phyloP scores from a whole-genome alignment of 352 stramenopile genomes.

The Blastocystis sp. region DNA sequence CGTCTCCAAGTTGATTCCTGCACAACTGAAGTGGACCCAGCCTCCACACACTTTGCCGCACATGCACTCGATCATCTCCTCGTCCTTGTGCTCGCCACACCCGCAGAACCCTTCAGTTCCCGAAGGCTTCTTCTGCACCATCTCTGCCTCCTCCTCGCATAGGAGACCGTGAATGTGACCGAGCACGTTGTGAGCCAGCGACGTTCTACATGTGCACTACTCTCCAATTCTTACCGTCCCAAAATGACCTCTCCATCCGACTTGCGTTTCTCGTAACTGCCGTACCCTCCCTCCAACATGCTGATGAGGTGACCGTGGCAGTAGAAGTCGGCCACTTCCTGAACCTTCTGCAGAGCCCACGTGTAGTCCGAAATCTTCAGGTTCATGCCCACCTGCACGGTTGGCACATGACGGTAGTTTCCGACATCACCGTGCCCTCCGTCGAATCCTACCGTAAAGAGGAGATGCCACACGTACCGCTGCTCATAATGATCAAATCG shows the following conservation, averaged over 20 bases:
- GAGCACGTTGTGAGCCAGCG: slow-evolving; percentile 35
- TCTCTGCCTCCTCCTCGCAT: neutral
- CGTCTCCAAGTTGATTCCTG: slow-evolving; percentile 27
- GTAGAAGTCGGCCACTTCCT: slow-evolving; percentile 79
- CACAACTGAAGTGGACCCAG: slow-evolving; percentile 52
- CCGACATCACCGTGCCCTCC: slow-evolving; percentile 66
- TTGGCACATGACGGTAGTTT: slow-evolving; percentile 65
- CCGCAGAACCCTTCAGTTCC: slow-evolving; percentile 13
- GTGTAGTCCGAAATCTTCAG: slow-evolving; percentile 73
- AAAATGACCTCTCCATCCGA: neutral
- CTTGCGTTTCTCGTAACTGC: slow-evolving; percentile 49
- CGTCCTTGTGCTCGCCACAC: slow-evolving; percentile 15
- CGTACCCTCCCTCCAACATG: slow-evolving; percentile 85
- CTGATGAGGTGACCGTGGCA: slow-evolving; percentile 82
- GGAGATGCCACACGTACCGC: neutral
- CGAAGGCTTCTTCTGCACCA: neutral
- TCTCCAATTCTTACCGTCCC: neutral
- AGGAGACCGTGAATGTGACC: slow-evolving; percentile 39
- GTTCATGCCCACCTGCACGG: slow-evolving; percentile 60
- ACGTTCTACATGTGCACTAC: neutral
- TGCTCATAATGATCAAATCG: slow-evolving; percentile 70
- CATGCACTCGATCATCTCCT: slow-evolving; percentile 54
- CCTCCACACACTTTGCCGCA: slow-evolving; percentile 37
- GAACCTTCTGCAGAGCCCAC: slow-evolving; percentile 72
- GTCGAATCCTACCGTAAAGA: slow-evolving; percentile 70